phyloP scores from a whole-genome alignment of 2,329 filamentous ascomycete genomes.

The Chaetomium globosum region DNA sequence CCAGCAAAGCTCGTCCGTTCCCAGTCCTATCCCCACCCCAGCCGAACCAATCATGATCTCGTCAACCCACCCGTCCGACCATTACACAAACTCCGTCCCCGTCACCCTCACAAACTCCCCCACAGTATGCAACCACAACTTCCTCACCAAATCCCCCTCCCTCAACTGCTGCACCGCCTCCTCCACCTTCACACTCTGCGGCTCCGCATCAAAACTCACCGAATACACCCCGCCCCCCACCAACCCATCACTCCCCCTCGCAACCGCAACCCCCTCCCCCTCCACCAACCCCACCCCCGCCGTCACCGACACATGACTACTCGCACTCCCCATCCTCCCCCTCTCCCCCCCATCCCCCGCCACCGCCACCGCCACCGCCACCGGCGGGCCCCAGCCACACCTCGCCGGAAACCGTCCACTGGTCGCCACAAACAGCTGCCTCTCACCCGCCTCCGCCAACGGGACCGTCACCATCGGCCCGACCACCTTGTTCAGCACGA shows the following conservation, averaged over 20 bases:
- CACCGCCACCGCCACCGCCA: neutral
- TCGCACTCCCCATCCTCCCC: too few relatives aligned
- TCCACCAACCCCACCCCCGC: slow-evolving; percentile 32
- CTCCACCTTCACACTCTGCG: slow-evolving; percentile 36
- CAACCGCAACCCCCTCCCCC: slow-evolving; percentile 35
- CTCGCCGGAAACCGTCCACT: slow-evolving; percentile 41
- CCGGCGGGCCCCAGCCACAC: slow-evolving; percentile 17
- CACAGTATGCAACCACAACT: slow-evolving; percentile 45
- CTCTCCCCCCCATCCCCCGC: neutral
- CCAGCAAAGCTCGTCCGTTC: neutral
- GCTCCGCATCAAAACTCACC: slow-evolving; percentile 42
- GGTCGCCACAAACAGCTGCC: slow-evolving; percentile 45
- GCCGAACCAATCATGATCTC: neutral
- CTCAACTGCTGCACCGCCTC: slow-evolving; percentile 38
- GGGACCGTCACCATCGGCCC: slow-evolving; percentile 31
- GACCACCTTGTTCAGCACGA: slow-evolving; percentile 38
- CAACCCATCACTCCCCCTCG: slow-evolving; percentile 40
- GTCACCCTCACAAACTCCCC: slow-evolving; percentile 43
- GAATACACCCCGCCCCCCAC: slow-evolving; percentile 46
- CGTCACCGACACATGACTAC: slow-evolving; percentile 32
- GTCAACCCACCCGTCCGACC: neutral
- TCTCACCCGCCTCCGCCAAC: slow-evolving; percentile 45
- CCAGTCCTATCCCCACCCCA: neutral
- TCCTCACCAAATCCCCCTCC: slow-evolving; percentile 39
- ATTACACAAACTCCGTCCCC: slow-evolving; percentile 32